Evolutionary conservation across 805 yeast genomes (phyloP), one percentile per base, ranked within the genome.

Genomic region (Candida saitoana): DNA sequence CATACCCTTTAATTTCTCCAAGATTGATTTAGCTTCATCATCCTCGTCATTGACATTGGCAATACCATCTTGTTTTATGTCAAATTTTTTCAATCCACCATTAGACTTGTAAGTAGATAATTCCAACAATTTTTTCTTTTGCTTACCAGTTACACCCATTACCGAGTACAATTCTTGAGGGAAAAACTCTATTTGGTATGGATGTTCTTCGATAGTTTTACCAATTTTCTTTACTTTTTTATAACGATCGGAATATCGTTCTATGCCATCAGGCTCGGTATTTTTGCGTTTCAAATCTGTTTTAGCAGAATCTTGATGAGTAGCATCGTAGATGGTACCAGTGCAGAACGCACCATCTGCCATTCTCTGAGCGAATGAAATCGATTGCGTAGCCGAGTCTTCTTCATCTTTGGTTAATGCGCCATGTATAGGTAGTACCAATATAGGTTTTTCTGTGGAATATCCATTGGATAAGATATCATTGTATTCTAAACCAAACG

Each of bases 211-310:
- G 6, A 84, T 76, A 2, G 90, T 80, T 39, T 82, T 74, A 1
- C 88, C 87, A 12, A 82, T 75, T 53, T 76, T 79, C 42, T 86
- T 75, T 51, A 79, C 80, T 57, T 83, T 83, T 49, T 82, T 68
- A 62, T 86, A 90, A 57, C 72, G 73, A 60, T 90, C 97, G 2
- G 95, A 80, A 57, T 87, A 87, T 52, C 97, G 73, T 56, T 82
- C 78, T 34, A 90, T 75, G 2, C 91, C 89, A 57, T 87, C 96
- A 0, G 63, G 52, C 0, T 56, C 51, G 2, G 55, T 51, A 7
- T 39, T 42, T 12, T 14, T 24, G 17, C 34, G 41, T 3, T 43
- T 48, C 14, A 44, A 49, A 4, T 51, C 44, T 8, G 50, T 62
- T 6, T 29, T 29, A 12, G 5, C 11, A 6, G 16, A 5, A 5